phyloP scores from a whole-genome alignment of 2,329 filamentous ascomycete genomes.

The Aspergillus piperis region DNA sequence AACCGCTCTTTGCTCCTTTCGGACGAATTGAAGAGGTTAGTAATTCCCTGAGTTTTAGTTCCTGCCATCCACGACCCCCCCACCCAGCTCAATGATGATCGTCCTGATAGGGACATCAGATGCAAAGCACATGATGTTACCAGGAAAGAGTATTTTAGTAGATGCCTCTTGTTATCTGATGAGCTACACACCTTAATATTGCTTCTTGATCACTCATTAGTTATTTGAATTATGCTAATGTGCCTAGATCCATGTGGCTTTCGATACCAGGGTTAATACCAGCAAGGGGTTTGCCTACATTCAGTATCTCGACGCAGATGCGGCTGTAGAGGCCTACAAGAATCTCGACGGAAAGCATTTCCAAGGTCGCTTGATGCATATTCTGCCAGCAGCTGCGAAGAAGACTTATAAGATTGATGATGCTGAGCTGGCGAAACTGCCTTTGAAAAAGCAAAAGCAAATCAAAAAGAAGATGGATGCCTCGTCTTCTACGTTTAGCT shows the following conservation, averaged over 20 bases:
- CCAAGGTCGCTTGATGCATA: constrained; percentile 87
- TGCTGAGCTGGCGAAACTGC: constrained; percentile 84
- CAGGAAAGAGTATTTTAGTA: constrained; percentile 97
- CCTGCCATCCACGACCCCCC: constrained; percentile 17
- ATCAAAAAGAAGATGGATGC: constrained; percentile 83
- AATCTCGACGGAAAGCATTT: constrained; percentile 81
- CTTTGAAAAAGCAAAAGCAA: constrained; percentile 90
- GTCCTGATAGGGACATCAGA: constrained; percentile 99
- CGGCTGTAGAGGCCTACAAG: constrained; percentile 77
- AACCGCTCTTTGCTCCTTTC: constrained; percentile 67
- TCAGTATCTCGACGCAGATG: constrained; percentile 70
- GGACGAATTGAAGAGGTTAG: constrained; percentile 87
- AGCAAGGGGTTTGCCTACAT: constrained; percentile 92
- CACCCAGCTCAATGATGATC: constrained; percentile 75
- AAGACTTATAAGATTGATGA: constrained; percentile 82
- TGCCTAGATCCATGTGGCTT: constrained; percentile 78
- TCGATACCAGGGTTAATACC: constrained; percentile 66
- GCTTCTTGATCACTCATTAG: constrained; percentile 28
- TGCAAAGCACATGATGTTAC: constrained; percentile 90
- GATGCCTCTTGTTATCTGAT: constrained; percentile 93
- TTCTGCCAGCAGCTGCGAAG: constrained; percentile 81
- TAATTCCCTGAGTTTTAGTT: constrained; percentile 22
- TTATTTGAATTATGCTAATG: constrained; percentile 44
- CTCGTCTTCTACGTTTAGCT: constrained; percentile 79
- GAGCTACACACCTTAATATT: constrained; percentile 34